Base-by-base conservation (phyloP, 495 filamentous ascomycete genomes). In the Ramalina peruviana region DNA sequence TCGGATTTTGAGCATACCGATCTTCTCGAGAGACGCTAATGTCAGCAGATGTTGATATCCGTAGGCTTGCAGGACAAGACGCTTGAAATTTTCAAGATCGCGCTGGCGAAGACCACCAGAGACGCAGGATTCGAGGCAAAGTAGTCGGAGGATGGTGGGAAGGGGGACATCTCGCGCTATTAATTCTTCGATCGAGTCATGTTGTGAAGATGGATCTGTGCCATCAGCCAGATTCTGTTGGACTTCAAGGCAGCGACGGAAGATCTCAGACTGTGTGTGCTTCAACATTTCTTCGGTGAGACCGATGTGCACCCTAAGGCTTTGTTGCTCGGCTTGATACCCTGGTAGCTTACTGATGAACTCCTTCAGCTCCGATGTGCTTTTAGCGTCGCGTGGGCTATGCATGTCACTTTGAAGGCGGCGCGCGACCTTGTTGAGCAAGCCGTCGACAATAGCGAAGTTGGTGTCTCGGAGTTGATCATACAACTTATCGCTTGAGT, bases 181-280 rank as follows among this genome's bases (percentile, higher is more conserved):
- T 17, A 99, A 73, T 61, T 99, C 93, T 66, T 92, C 86, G 50
- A 99, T 86, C 3, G 78, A 76, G 25, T 94, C 87, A 60, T 94
- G 87, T 63, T 94, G 86, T 17, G 84, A 84, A 16, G 79, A 83
- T 13, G 89, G 81, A 59, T 98, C 92, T 19, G 85, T 75, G 43
- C 89, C 92, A 3, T 87, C 87, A n/a, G 86, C 88, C 48, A 95
- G 76, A 58, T 93, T 94, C 65, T 97, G 93, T 62, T 99, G 93
- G 9, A 96, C 84, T 65, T 97, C 93, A 1, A 97, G 70, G 36
- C 85, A 71, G 56, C 85, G 84, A 54, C 79, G 85, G 68, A 97
- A 99, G 49, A 81, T 77, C 53, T 96, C 90, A 12, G 85, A 79
- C 27, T 83, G 74, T 2, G 93, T 99, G 54, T 86, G 74, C 59